Evolutionary conservation across 768 basidiomycete genomes (phyloP).

Genomic region (Russula sp.): DNA sequence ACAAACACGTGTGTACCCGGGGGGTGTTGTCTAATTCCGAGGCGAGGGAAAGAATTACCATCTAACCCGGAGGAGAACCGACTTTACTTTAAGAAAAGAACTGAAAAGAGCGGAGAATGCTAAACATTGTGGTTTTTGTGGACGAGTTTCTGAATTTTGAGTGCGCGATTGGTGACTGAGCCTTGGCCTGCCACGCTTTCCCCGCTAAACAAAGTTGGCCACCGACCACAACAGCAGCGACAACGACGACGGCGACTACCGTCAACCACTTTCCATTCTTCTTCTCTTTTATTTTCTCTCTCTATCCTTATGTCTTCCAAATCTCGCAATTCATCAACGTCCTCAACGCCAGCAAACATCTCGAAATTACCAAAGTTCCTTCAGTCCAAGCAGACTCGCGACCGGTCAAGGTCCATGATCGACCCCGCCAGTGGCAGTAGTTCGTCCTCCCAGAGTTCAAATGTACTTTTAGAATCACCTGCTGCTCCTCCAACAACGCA

Average conservation of each 20-base stretch:
- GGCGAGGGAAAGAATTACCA: conserved; percentile 1
- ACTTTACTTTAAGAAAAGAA: not conserved
- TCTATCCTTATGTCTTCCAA: conserved; percentile 39
- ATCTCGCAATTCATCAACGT: conserved; percentile 38
- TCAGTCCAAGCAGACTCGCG: conserved; percentile 51
- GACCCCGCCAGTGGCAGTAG: conserved; percentile 36
- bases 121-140: not conserved
- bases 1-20: not conserved
- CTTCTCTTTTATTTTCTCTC: not conserved
- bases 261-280: not conserved
- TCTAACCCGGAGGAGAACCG: not conserved
- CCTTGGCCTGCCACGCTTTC: conserved; percentile 3
- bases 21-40: not conserved
- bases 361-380: conserved; percentile 65
- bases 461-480: conserved; percentile 26
- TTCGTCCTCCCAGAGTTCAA: conserved; percentile 39
- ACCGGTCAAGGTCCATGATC: conserved; percentile 51
- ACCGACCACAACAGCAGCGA: conserved; percentile 13
- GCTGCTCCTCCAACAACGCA: conserved; percentile 8
- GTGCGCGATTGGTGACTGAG: not conserved
- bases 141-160: not conserved
- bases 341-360: conserved; percentile 39
- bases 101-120: not conserved
- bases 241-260: conserved; percentile 3
- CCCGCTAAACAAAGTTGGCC: not conserved